phyloP scores from a whole-genome alignment of 768 basidiomycete species.

The Collybia mongolica region DNA sequence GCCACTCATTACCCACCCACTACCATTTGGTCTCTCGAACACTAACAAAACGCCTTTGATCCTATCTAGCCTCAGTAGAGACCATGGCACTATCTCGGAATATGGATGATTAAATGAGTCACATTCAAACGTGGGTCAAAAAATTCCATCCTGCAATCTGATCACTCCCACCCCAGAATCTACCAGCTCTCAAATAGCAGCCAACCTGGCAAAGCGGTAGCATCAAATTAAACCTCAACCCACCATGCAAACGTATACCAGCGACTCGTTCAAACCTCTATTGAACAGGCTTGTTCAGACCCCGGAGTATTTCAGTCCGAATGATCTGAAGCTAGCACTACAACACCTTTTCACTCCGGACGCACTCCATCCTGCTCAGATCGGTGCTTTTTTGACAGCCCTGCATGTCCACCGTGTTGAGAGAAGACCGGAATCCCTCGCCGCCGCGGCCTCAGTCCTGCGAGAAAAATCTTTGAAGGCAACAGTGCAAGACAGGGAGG shows the following conservation, averaged over 20 bases:
- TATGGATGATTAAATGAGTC: slow-evolving; percentile 4
- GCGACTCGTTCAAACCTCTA: slow-evolving; percentile 68
- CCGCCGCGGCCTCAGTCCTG: slow-evolving; percentile 76
- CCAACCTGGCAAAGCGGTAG: not conserved
- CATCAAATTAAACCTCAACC: not conserved
- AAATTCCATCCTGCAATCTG: not conserved
- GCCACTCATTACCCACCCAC: no score
- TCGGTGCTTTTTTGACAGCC: slow-evolving; percentile 89
- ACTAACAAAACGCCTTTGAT: not conserved
- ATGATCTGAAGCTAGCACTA: slow-evolving; percentile 73
- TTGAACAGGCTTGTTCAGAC: slow-evolving; percentile 77
- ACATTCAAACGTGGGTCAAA: slow-evolving; percentile 6
- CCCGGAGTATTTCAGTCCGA: slow-evolving; percentile 77
- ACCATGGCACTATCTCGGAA: slow-evolving; percentile 2
- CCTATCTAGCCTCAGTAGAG: not conserved
- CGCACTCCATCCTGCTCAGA: slow-evolving; percentile 65
- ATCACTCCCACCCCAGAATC: not conserved
- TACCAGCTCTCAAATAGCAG: slow-evolving; percentile 4
- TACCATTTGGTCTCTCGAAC: no score
- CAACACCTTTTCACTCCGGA: slow-evolving; percentile 71
- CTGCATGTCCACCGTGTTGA: slow-evolving; percentile 81
- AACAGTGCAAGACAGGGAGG: slow-evolving; percentile 51
- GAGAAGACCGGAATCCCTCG: slow-evolving; percentile 69
- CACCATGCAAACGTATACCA: slow-evolving; percentile 22
- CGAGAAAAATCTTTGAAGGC: slow-evolving; percentile 66